Conservation (phyloP, 1,139 yeast species). For the Taphrina communis region DNA sequence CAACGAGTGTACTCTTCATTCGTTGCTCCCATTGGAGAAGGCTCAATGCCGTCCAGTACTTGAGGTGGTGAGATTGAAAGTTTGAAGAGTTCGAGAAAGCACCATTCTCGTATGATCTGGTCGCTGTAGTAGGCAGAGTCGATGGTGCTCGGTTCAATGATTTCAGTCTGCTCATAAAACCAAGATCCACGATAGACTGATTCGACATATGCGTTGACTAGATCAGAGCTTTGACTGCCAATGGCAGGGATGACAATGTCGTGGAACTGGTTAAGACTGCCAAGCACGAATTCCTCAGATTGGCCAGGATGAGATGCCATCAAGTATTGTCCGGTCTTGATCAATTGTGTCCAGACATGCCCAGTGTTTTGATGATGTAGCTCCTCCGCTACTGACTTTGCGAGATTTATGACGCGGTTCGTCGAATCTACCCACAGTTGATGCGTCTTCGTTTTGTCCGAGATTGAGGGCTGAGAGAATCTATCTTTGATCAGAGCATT, state of each 20-base stretch:
- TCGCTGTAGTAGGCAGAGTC: slow-evolving; percentile 10
- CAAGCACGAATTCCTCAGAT: slow-evolving; percentile 32
- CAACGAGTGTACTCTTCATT: background rate
- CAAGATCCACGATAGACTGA: slow-evolving; percentile 30
- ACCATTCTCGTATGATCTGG: slow-evolving; percentile 32
- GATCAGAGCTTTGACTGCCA: background rate
- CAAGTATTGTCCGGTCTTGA: background rate
- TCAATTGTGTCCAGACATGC: slow-evolving; percentile 8
- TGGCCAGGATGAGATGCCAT: slow-evolving; percentile 14
- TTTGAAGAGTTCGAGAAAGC: slow-evolving; percentile 33
- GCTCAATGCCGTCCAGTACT: background rate
- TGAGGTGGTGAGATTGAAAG: slow-evolving; percentile 15
- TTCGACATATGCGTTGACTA: slow-evolving; percentile 8
- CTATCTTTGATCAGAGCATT: slow-evolving; percentile 2
- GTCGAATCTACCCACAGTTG: slow-evolving; percentile 16
- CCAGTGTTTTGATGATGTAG: background rate
- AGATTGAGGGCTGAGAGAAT: slow-evolving; percentile 6
- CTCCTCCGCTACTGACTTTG: background rate
- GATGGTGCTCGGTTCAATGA: slow-evolving; percentile 6
- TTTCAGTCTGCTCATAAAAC: slow-evolving; percentile 13
- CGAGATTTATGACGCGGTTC: background rate
- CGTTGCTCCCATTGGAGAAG: background rate
- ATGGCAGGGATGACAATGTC: slow-evolving; percentile 16
- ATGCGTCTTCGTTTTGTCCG: slow-evolving; percentile 4
- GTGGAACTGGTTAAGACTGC: slow-evolving; percentile 23